Base-by-base conservation (phyloP, 257 asterid species). In the Solanum chilense region DNA sequence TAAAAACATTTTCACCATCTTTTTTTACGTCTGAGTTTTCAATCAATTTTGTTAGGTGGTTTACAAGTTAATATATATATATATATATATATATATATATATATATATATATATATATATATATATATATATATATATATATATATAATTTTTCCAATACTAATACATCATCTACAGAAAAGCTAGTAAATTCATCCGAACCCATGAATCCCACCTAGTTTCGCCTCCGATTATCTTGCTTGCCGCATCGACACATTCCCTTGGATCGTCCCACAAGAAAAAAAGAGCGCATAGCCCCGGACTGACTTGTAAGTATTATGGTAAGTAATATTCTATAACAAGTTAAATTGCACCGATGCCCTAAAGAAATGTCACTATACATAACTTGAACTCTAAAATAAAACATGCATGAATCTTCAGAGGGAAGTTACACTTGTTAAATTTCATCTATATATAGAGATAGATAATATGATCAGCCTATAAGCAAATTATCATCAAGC, bases 21-120 rank as follows among this genome's bases (percentile, higher is more conserved):
- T 15, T 49, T 49, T 49, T 49, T 49, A 49, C 1, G 21, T 14
- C 0, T 0, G 21, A 0, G 3, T 0, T 49, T 49, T 15, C 21
- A 15, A 49, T 49, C 9, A 5, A 49, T 49, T 49, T 49, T 15
- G 58, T 15, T 49, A 49, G 58, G 58, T 49, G 58, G 9, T 15
- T 49, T 20, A 49, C 58, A 5, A 49, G 21, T 49, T 15, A 15
- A 49, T 49, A 15, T 0, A 49, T n/a, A n/a, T n/a, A n/a, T n/a
- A n/a, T n/a, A n/a, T n/a, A n/a, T n/a, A n/a, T n/a, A n/a, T n/a
- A n/a, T n/a, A n/a, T n/a, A n/a, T n/a, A n/a, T n/a, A n/a, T n/a
- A n/a, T n/a, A n/a, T n/a, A n/a, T n/a, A n/a, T n/a, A n/a, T n/a
- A n/a, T n/a, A n/a, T n/a, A n/a, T n/a, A n/a, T n/a, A n/a, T n/a